Percentiles rank a stretch among this genome's conserved stretches.
These are phyloP conservation scores for Eimeria maxima DNA, from an alignment of 169 alveolate species.

Conservation along the genomic window DNA sequence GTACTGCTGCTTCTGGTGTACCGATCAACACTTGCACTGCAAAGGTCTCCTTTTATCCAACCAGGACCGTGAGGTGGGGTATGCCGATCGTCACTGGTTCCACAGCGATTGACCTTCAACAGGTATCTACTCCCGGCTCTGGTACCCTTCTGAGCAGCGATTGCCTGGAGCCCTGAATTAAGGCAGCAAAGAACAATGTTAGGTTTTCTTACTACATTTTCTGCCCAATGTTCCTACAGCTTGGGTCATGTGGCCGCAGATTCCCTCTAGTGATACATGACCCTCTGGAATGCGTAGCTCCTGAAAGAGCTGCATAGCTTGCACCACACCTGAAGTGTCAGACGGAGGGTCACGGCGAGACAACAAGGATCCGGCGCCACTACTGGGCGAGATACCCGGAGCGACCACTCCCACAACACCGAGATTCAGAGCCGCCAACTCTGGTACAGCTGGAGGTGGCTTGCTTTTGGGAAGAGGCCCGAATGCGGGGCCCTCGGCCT, in stretches of 20 bases:
- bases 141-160: neutral
- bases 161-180: conserved; percentile 11
- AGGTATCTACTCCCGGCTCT: conserved; percentile 12
- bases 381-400: conserved; percentile 45
- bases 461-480: neutral
- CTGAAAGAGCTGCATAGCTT: too few species aligned
- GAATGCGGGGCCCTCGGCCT: neutral
- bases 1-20: conserved; percentile 66
- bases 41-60: neutral
- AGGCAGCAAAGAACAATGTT: neutral
- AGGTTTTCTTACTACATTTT: neutral
- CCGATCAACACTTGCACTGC: neutral
- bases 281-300: neutral
- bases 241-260: neutral
- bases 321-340: conserved; percentile 20
- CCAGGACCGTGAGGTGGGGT: neutral
- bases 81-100: conserved; percentile 33
- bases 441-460: neutral
- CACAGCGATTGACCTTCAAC: conserved; percentile 44
- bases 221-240: neutral
- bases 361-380: neutral
- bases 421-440: conserved; percentile 38
- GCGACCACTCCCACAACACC: conserved; percentile 61
- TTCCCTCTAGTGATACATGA: neutral
- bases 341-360: conserved; percentile 56